These are phyloP conservation scores for Diplodia mutila DNA, from an alignment of 2,329 filamentous ascomycete genomes.

Conservation along the genomic window DNA sequence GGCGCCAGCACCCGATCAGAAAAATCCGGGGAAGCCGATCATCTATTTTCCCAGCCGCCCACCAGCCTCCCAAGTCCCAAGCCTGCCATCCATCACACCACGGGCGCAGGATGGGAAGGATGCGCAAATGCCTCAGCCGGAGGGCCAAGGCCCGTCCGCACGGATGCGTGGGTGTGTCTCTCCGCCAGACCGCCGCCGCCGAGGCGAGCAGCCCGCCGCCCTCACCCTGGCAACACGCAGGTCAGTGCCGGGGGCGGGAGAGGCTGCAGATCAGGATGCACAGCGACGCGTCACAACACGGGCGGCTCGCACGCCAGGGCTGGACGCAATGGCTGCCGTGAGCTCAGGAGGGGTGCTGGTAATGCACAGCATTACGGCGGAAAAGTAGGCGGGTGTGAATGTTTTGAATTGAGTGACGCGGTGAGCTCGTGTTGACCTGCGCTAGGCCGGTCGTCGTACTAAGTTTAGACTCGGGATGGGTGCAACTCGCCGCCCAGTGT, in stretches of 20 bases:
- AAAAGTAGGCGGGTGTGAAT: constrained; percentile 1
- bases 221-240: constrained; percentile 14
- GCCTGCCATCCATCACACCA: neutral
- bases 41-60: constrained; percentile 5
- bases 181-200: constrained; percentile 4
- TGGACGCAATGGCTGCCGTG: neutral
- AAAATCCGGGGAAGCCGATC: constrained; percentile 22
- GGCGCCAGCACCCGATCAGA: neutral
- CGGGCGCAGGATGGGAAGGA: neutral
- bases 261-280: constrained; percentile 19
- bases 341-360: neutral
- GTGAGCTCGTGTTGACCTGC: constrained; percentile 22
- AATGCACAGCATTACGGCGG: neutral
- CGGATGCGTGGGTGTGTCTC: constrained; percentile 14
- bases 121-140: constrained; percentile 13
- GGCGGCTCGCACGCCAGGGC: neutral
- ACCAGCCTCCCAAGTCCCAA: neutral
- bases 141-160: neutral
- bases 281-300: constrained; percentile 3
- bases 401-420: constrained; percentile 24
- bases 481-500: constrained; percentile 9
- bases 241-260: constrained; percentile 3
- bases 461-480: constrained; percentile 23
- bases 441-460: constrained; percentile 20
- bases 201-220: constrained; percentile 9